phyloP scores from a whole-genome alignment of 306 rosid genomes.

The Castanospermum australe region DNA sequence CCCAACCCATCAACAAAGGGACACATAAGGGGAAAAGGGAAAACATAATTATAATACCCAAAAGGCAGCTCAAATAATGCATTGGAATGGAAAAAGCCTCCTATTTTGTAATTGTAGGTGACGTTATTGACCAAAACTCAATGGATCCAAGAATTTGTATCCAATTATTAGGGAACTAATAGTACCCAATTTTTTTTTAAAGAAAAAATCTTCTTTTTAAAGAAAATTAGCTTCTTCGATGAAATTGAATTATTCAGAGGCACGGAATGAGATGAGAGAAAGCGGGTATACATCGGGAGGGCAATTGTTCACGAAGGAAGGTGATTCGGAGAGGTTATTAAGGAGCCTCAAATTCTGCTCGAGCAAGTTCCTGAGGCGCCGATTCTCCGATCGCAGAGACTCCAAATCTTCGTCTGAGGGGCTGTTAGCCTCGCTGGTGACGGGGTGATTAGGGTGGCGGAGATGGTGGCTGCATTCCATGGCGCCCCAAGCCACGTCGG shows the following conservation, averaged over 20 bases:
- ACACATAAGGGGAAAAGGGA: background rate
- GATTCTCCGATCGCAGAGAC: slow-evolving; percentile 74
- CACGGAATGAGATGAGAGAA: background rate
- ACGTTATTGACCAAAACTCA: background rate
- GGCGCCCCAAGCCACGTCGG: slow-evolving; percentile 92
- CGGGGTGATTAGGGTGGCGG: slow-evolving; percentile 29
- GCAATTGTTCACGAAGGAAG: slow-evolving; percentile 57
- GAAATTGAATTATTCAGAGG: background rate
- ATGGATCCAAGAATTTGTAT: background rate
- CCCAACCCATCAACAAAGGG: background rate
- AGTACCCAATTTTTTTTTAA: background rate
- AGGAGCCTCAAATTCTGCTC: slow-evolving; percentile 75
- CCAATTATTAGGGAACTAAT: background rate
- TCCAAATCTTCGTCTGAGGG: slow-evolving; percentile 47
- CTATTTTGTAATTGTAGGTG: background rate
- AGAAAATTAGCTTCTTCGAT: background rate
- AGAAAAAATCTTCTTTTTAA: background rate
- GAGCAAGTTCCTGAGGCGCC: slow-evolving; percentile 64
- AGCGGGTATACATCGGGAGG: slow-evolving; percentile 68
- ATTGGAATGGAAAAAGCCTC: slow-evolving; percentile 7
- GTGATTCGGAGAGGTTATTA: slow-evolving; percentile 64
- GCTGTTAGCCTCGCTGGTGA: slow-evolving; percentile 1
- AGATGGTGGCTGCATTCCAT: slow-evolving; percentile 62
- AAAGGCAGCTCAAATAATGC: background rate
- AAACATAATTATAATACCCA: background rate